Percentiles rank a stretch among this genome's conserved stretches.
Conservation (phyloP, 164 flowering plant genomes). For the Vitis amurensis region DNA sequence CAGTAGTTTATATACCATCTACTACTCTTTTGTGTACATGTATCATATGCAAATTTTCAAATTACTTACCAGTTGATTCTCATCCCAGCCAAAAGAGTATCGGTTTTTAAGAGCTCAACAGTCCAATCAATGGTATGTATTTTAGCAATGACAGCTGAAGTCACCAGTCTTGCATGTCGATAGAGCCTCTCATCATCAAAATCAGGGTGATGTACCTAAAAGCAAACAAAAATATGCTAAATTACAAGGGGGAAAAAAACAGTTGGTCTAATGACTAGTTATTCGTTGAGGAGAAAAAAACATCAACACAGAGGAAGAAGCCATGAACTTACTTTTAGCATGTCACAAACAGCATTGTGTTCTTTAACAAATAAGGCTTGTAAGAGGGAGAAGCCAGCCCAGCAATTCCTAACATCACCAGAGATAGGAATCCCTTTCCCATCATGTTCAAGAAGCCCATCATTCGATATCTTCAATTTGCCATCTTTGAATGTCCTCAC, state of each 20-base stretch:
- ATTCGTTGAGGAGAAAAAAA: no score
- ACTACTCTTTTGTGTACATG: no score
- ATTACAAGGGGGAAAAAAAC: no score
- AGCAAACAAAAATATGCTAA: neutral
- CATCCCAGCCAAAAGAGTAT: slow-evolving; percentile 46
- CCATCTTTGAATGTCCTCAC: slow-evolving; percentile 57
- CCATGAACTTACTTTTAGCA: slow-evolving; percentile 35
- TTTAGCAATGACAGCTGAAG: slow-evolving; percentile 58
- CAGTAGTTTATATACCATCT: no score
- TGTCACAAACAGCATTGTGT: slow-evolving; percentile 51
- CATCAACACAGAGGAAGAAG: no score
- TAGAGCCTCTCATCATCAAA: slow-evolving; percentile 46
- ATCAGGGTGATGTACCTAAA: slow-evolving; percentile 35
- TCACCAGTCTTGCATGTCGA: slow-evolving; percentile 47
- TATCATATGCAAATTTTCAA: neutral
- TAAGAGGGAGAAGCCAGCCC: slow-evolving; percentile 55
- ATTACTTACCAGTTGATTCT: slow-evolving; percentile 42
- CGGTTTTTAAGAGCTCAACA: slow-evolving; percentile 43
- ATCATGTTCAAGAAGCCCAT: slow-evolving; percentile 50
- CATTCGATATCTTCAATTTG: slow-evolving; percentile 39
- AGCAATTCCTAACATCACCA: slow-evolving; percentile 55
- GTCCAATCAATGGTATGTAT: slow-evolving; percentile 64
- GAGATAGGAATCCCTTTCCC: slow-evolving; percentile 44
- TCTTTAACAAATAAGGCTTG: slow-evolving; percentile 59
- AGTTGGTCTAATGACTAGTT: no score